Evolutionary conservation across 176 grass and related monocot genomes (phyloP), one percentile per base, ranked within the genome.

Genomic region (Carex parvula): DNA sequence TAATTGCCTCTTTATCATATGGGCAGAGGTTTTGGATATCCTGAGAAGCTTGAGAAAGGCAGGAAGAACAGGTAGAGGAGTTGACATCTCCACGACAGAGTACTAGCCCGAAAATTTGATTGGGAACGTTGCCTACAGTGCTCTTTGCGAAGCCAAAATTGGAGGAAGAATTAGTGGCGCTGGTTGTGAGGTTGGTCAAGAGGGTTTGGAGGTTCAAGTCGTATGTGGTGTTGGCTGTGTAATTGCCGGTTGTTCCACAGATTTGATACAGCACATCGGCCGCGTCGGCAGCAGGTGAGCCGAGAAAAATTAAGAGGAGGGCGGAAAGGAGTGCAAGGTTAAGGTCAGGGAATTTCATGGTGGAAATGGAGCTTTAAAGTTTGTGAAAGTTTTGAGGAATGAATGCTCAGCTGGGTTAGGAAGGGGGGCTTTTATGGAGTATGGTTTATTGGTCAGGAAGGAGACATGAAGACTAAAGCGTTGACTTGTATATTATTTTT

Each of bases 21-120:
- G 87, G 80, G 63, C 90, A 95, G 21, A 46, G 4, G 33, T 84
- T 81, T 81, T 30, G 79, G 58, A 84, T 79, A 9, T 68, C 74
- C 2, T n/a, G 73, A 81, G 80, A 58, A 11, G 87, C 89, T 21
- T 78, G 60, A 11, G 60, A 81, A 39, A 93, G 66, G 87, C 94
- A 93, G 26, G 64, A 8, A 44, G 9, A 3, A 76, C 94, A 96
- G 7, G 15, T 1, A 24, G 83, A 50, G 41, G 79, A 18, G 77
- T 91, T 93, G 8, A 54, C 18, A 81, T 96, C 94, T 0, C 91
- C 91, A 5, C 91, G 91, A 60, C 93, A 96, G 57, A 92, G 87
- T 18, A 84, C 89, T 10, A 95, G 17, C 33, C 41, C 93, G 8
- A 35, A 67, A 1, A 56, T 65, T 88, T 32, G 70, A 68, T 90